Base-by-base conservation (phyloP, 2,329 filamentous ascomycete genomes). In the Cryoendolithus antarcticus region DNA sequence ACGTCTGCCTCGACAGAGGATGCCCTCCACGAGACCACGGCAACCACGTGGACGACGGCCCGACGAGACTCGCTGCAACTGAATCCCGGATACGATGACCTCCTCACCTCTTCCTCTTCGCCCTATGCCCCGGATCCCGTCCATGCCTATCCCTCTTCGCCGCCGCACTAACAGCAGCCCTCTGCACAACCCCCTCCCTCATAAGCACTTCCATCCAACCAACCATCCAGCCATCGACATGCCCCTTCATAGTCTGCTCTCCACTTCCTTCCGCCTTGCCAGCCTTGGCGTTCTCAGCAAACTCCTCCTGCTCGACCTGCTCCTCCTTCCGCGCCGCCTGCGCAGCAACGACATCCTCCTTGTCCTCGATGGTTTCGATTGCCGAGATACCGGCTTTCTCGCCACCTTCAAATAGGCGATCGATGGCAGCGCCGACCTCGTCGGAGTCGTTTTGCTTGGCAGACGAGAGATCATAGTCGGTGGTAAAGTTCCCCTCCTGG, bases 401-500 rank as follows among this genome's bases (percentile, higher is more conserved):
- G 27, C 79, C 77, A 8, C 69, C 72, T 42, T 67, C 77, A 44
- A 95, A 73, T 3, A 95, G 82, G 15, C 83, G 74, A 51, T 94
- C 86, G 73, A 95, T 83, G 3, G 86, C 86, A 4, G 77, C 80
- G 2, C 83, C 83, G 37, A 83, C 82, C 13, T 81, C 79, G 43
- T 82, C 75, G 0, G 69, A 70, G 48, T 78, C 73, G n/a, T 73
- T 69, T 38, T 43, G 61, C 3, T 58, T 53, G 39, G 56, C 69
- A 9, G 70, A 21, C 13, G 39, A 21, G 3, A 19, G 9, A 12
- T 52, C 46, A 59, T 94, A 88, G 54, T 98, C 91, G 0, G 91
- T 98, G 0, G 89, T 98, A 59, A 98, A 98, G 49, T 89, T 86
- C 46, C 91, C 91, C 58, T 96, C 91, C 57, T 98, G 93, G 49